Evolutionary conservation across 768 basidiomycete genomes (phyloP).

Genomic region (Collybia nuda): DNA sequence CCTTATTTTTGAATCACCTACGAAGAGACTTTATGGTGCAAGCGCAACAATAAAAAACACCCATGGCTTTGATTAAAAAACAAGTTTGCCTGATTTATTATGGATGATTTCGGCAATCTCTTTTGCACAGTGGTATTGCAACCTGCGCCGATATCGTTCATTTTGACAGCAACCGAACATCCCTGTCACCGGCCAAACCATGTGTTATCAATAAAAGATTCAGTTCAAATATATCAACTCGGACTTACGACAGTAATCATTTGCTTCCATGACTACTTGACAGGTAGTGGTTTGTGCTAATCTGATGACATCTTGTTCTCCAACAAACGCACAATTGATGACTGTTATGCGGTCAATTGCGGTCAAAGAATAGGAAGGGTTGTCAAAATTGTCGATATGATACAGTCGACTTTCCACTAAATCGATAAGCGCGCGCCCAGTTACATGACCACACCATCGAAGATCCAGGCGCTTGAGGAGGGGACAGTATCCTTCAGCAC

Average conservation of each 20-base stretch:
- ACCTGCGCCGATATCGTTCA: constrained; percentile 50
- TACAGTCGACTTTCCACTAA: constrained; percentile 41
- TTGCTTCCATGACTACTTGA: constrained; percentile 38
- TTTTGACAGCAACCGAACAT: constrained; percentile 53
- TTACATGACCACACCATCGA: constrained; percentile 59
- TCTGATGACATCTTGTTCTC: constrained; percentile 51
- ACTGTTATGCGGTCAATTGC: constrained; percentile 46
- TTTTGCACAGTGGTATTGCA: constrained; percentile 31
- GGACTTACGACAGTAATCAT: constrained; percentile 57
- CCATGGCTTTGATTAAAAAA: constrained; percentile 5
- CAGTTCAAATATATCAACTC: constrained; percentile 3
- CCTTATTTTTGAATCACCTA: too few species aligned
- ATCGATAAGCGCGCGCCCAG: constrained; percentile 48
- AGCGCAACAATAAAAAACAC: neutral
- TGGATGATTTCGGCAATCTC: neutral
- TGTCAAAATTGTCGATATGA: neutral
- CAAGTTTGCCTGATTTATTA: constrained; percentile 3
- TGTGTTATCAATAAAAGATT: constrained; percentile 2
- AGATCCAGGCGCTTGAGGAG: constrained; percentile 48
- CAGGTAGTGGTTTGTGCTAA: constrained; percentile 48
- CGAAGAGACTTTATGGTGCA: too few species aligned
- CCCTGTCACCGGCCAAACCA: constrained; percentile 26
- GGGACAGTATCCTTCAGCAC: constrained; percentile 43
- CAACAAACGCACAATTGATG: constrained; percentile 58
- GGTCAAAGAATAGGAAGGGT: constrained; percentile 6